phyloP scores from a whole-genome alignment of 257 asterid species.

The Solanum medicagineum region DNA sequence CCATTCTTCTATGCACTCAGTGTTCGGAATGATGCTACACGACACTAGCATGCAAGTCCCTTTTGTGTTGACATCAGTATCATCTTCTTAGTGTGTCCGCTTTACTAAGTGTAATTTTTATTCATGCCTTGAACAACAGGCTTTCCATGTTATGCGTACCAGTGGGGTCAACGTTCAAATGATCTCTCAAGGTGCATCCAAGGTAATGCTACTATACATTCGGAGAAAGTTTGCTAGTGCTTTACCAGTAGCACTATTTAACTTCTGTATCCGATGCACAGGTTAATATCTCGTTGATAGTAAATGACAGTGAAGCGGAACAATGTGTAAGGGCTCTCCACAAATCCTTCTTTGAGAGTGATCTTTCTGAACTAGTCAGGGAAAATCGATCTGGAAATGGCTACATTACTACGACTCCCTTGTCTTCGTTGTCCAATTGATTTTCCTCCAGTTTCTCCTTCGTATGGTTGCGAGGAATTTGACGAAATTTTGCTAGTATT shows the following conservation, averaged over 20 bases:
- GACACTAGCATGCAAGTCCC: neutral
- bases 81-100: neutral
- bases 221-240: neutral
- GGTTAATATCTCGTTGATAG: constrained; percentile 77
- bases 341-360: constrained; percentile 52
- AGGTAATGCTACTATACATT: constrained; percentile 4
- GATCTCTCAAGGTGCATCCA: constrained; percentile 91
- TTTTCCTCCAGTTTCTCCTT: neutral
- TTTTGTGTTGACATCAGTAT: neutral
- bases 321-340: constrained; percentile 72
- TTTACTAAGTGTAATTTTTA: neutral
- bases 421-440: neutral
- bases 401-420: neutral
- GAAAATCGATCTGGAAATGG: constrained; percentile 34
- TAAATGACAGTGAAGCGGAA: constrained; percentile 74
- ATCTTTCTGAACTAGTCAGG: constrained; percentile 25
- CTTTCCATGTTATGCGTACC: constrained; percentile 59
- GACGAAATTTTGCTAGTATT: neutral
- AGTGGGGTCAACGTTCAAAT: constrained; percentile 69
- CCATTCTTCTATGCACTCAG: neutral
- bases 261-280: neutral
- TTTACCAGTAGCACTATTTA: neutral
- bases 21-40: neutral
- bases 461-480: neutral
- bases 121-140: constrained; percentile 24